phyloP scores from a whole-genome alignment of 2,329 filamentous ascomycete genomes.

The Nigrospora osmanthi region DNA sequence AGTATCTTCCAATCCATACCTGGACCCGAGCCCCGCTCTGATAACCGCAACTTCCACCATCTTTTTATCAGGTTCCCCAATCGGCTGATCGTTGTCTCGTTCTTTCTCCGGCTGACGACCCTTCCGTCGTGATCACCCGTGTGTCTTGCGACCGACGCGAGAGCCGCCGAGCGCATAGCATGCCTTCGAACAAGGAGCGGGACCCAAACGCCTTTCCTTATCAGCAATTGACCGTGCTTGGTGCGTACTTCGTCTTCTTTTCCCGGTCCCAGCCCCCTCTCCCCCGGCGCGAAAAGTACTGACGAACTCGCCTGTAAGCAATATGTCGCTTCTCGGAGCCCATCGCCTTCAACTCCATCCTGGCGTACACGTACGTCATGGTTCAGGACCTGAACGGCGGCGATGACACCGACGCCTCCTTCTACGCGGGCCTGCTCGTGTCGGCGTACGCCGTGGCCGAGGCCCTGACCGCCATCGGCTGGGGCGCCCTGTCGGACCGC shows the following conservation, averaged over 20 bases:
- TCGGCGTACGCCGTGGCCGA: conserved; percentile 35
- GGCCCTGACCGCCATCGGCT: conserved; percentile 31
- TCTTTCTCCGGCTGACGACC: no score
- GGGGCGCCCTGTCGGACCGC: conserved; percentile 31
- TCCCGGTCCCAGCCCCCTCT: no score
- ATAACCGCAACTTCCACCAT: no score
- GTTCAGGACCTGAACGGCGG: conserved; percentile 28
- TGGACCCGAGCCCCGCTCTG: no score
- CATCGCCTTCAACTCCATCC: conserved; percentile 36
- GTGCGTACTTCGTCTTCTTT: neutral
- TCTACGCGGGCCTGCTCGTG: conserved; percentile 41
- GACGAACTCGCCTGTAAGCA: conserved; percentile 14
- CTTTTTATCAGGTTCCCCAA: no score
- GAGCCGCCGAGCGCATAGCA: neutral
- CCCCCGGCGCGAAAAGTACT: no score
- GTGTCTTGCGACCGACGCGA: no score
- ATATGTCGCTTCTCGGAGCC: conserved; percentile 37
- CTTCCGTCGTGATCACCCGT: no score
- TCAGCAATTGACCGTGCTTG: neutral
- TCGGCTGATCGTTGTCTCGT: no score
- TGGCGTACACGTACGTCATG: conserved; percentile 35
- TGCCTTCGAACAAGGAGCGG: neutral
- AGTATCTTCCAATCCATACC: no score
- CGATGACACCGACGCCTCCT: conserved; percentile 30
- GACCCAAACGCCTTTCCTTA: neutral